Evolutionary conservation across 2,329 filamentous ascomycete genomes (phyloP).

Genomic region (Lecanicillium sp.): DNA sequence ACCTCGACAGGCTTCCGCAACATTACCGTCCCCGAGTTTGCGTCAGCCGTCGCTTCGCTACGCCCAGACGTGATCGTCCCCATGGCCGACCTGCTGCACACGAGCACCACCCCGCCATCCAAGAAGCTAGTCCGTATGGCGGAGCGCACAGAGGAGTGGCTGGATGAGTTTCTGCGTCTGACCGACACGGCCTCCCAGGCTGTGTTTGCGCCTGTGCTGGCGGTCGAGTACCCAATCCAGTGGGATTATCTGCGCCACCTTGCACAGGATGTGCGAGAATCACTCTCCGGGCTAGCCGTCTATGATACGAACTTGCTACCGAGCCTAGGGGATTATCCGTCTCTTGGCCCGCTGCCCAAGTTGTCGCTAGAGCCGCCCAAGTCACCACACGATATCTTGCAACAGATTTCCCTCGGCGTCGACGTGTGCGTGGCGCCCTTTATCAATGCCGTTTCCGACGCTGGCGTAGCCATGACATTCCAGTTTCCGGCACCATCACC

Average conservation of each 20-base stretch:
- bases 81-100: constrained; percentile 60
- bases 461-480: constrained; percentile 78
- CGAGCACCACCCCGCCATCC: constrained; percentile 44
- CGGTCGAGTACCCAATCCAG: constrained; percentile 68
- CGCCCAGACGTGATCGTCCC: constrained; percentile 74
- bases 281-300: constrained; percentile 64
- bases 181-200: constrained; percentile 19
- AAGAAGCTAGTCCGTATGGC: constrained; percentile 79
- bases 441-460: constrained; percentile 65
- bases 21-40: constrained; percentile 63
- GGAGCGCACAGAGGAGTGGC: constrained; percentile 78
- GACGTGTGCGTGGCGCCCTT: constrained; percentile 78
- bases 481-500: constrained; percentile 48
- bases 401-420: constrained; percentile 66
- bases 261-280: constrained; percentile 49
- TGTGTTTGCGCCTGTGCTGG: constrained; percentile 62
- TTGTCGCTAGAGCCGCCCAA: constrained; percentile 63
- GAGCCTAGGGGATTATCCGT: constrained; percentile 48
- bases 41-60: constrained; percentile 54
- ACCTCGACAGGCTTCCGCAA: constrained; percentile 81
- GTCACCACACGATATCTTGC: constrained; percentile 70
- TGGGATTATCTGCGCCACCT: constrained; percentile 72
- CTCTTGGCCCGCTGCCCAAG: constrained; percentile 58
- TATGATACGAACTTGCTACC: constrained; percentile 66
- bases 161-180: constrained; percentile 54